A percentile compares a stretch with the other conserved stretches of the same genome.
Conservation (phyloP, 2,329 filamentous ascomycete species). For the Trichoderma pleuroti region DNA sequence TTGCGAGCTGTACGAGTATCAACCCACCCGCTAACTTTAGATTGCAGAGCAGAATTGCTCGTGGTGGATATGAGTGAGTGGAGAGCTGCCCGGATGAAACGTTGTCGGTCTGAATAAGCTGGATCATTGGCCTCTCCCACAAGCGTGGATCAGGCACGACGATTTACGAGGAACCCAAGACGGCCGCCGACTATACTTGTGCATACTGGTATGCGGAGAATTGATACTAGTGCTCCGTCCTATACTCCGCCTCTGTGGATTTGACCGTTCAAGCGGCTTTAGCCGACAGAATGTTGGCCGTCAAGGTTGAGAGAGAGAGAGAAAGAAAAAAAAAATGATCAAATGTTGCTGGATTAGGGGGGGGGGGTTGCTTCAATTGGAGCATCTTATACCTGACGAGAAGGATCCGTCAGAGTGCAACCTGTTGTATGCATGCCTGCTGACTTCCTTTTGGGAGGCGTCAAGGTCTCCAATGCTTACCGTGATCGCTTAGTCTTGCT, state of each 20-base stretch:
- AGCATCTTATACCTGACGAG: not conserved
- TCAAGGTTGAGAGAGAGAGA: not conserved
- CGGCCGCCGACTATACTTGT: not conserved
- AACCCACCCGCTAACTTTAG: constrained; percentile 12
- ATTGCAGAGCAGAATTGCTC: not conserved
- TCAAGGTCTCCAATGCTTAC: constrained; percentile 13
- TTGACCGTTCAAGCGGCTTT: not conserved
- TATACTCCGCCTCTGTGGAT: not conserved
- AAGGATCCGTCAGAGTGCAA: not conserved
- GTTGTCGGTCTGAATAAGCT: constrained; percentile 10
- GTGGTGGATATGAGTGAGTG: constrained; percentile 2
- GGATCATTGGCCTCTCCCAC: constrained; percentile 6
- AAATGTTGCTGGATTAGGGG: not conserved
- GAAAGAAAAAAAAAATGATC: too few species aligned
- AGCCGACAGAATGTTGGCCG: not conserved
- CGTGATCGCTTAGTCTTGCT: constrained; percentile 9
- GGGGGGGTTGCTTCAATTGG: not conserved
- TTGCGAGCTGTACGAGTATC: constrained; percentile 3
- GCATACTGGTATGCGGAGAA: not conserved
- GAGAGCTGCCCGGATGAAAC: constrained; percentile 12
- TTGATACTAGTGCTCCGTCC: not conserved
- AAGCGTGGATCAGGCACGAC: constrained; percentile 15
- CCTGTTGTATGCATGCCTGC: not conserved
- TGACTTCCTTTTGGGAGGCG: constrained; percentile 15
- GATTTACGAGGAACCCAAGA: not conserved